Evolutionary conservation across 805 yeast species (phyloP), one percentile per base, ranked within the genome.

Genomic region (Tanozyma kutaoensis): DNA sequence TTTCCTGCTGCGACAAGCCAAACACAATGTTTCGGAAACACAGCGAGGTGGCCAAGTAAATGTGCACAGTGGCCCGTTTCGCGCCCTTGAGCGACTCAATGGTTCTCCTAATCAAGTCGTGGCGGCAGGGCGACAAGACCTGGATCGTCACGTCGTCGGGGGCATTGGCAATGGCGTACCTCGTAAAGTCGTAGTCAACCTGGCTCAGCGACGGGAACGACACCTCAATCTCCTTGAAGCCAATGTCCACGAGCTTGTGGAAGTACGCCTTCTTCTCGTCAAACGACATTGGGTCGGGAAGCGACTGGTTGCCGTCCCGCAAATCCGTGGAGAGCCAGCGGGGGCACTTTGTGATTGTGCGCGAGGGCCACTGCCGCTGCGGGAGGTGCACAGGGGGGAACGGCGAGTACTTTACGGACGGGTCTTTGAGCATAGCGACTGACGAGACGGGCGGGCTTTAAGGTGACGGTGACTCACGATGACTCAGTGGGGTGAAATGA

Each of bases 221-320:
- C 13, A 80, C 91, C 50, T 79, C 91, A 32, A 79, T 79, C 49
- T 79, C 91, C 46, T 79, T 79, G 54, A 75, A 79, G 1, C 93
- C 93, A 22, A 78, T 52, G 15, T 75, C 78, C 11, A 78, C 65
- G 23, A 79, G 58, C 46, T 76, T 74, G 29, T 67, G 55, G 48
- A 78, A 77, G 52, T 75, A 79, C 29, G 60, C 68, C 43, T 73
- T 73, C 53, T 79, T 79, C 42, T 79, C 86, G n/a, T 58, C 74
- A 23, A 77, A 60, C n/a, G 77, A 62, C 93, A 79, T 79, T 28
- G 91, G 93, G 45, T 79, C 91, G 1, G 91, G 88, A 38, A 79
- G 62, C 5, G 86, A 74, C 55, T 79, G 91, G 51, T 79, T 79
- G 18, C 93, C 93, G 45, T 79, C 93, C 42, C 93, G 66, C 34